phyloP scores from a whole-genome alignment of 129 eudicot species.

The Chrysanthemum seticuspe region DNA sequence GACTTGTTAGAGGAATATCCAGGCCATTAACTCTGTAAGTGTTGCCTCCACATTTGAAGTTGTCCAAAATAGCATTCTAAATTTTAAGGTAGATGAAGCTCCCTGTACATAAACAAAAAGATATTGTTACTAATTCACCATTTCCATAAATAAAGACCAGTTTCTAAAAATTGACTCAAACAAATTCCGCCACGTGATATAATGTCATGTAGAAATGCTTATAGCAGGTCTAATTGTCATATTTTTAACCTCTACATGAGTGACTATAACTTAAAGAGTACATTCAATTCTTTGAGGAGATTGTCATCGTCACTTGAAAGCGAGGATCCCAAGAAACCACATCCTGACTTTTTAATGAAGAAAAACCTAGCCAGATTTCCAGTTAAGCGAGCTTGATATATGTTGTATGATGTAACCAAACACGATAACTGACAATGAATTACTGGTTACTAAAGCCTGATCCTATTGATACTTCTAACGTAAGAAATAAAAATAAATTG shows the following conservation, averaged over 20 bases:
- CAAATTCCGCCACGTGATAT: background rate
- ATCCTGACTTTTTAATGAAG: slow-evolving; percentile 54
- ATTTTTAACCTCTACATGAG: background rate
- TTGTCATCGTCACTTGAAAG: slow-evolving; percentile 47
- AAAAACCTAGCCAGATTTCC: too few relatives aligned
- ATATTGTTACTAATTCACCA: background rate
- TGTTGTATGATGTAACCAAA: slow-evolving; percentile 44
- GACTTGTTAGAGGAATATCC: slow-evolving; percentile 51
- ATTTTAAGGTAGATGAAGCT: slow-evolving; percentile 31
- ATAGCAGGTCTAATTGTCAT: too few relatives aligned
- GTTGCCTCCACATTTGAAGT: slow-evolving; percentile 38
- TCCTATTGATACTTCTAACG: too few relatives aligned
- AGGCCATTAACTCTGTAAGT: slow-evolving; percentile 35
- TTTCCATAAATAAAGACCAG: background rate
- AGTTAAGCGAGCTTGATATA: slow-evolving; percentile 71
- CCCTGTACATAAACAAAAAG: slow-evolving; percentile 13
- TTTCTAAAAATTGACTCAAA: background rate
- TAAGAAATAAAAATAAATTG: too few relatives aligned
- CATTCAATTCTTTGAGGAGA: slow-evolving; percentile 61
- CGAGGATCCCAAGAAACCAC: slow-evolving; percentile 69
- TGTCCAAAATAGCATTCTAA: slow-evolving; percentile 55
- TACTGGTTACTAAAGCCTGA: too few relatives aligned
- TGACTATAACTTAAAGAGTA: slow-evolving; percentile 10
- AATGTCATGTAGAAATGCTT: background rate
- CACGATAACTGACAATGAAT: too few relatives aligned